phyloP scores from a whole-genome alignment of 371 early-diverging fungal genomes.

The Syncephalastrum racemosum region DNA sequence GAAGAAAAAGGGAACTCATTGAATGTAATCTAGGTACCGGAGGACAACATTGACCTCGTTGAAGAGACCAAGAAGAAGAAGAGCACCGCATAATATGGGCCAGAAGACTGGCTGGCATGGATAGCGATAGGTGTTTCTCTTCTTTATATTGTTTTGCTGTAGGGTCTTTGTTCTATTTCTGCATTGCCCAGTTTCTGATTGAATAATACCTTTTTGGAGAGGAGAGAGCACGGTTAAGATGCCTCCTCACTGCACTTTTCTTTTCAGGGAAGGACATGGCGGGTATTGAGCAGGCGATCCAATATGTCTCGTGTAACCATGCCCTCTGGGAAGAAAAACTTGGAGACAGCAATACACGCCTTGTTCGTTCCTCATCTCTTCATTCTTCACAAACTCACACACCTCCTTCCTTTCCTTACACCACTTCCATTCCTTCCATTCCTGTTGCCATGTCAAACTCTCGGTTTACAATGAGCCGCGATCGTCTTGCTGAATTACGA shows the following conservation, averaged over 20 bases:
- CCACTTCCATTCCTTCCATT: conserved; percentile 19
- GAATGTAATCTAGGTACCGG: conserved; percentile 49
- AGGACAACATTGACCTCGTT: conserved; percentile 64
- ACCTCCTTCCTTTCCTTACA: conserved; percentile 16
- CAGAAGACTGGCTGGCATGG: no score
- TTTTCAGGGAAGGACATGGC: neutral
- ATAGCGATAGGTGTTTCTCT: neutral
- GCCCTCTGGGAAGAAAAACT: no score
- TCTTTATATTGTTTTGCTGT: neutral
- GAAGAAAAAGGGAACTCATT: neutral
- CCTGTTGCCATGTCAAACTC: conserved; percentile 33
- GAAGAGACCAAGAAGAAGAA: conserved; percentile 69
- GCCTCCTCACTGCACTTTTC: no score
- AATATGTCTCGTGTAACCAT: conserved; percentile 17
- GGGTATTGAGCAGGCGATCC: conserved; percentile 2
- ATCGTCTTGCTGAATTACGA: conserved; percentile 50
- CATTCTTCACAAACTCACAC: conserved; percentile 10
- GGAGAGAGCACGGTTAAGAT: no score
- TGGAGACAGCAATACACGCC: neutral
- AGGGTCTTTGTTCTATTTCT: conserved; percentile 1
- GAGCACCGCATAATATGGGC: neutral
- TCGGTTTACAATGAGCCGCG: conserved; percentile 56
- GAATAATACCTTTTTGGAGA: no score
- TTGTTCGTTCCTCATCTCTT: conserved; percentile 4
- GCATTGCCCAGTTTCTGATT: neutral